Conservation (phyloP, 1,284 basidiomycete species). For the Melampsora americana region DNA sequence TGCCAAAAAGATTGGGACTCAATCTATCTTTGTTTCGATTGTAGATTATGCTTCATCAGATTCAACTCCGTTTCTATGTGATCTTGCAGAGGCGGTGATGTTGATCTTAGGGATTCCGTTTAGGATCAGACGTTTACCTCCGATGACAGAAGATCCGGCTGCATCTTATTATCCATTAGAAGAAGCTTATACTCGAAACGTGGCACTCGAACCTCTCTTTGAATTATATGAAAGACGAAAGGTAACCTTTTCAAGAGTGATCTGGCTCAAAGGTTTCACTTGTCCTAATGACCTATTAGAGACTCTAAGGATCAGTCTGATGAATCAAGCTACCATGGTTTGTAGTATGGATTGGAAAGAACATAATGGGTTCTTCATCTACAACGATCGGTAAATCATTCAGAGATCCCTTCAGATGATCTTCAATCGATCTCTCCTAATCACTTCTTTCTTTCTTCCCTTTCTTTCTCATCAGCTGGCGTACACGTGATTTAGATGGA, state of each 20-base stretch:
- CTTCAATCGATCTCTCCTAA: neutral
- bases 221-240: slow-evolving; percentile 72
- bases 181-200: slow-evolving; percentile 84
- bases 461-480: slow-evolving; percentile 65
- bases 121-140: slow-evolving; percentile 76
- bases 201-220: slow-evolving; percentile 81
- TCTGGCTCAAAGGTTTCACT: slow-evolving; percentile 95
- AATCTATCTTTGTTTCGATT: slow-evolving; percentile 90
- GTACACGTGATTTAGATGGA: slow-evolving; percentile 88
- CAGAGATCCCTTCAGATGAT: neutral
- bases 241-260: slow-evolving; percentile 79
- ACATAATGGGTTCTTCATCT: slow-evolving; percentile 90
- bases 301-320: slow-evolving; percentile 79
- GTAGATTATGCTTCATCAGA: slow-evolving; percentile 88
- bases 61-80: slow-evolving; percentile 83
- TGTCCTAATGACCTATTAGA: slow-evolving; percentile 94
- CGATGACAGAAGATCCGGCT: slow-evolving; percentile 78
- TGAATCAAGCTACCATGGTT: slow-evolving; percentile 89
- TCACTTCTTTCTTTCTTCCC: slow-evolving; percentile 10
- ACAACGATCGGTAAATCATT: slow-evolving; percentile 74
- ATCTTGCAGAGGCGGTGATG: slow-evolving; percentile 85
- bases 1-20: slow-evolving; percentile 76
- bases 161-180: slow-evolving; percentile 89
- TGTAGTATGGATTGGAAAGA: slow-evolving; percentile 99
- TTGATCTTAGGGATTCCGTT: slow-evolving; percentile 85